Evolutionary conservation across 768 basidiomycete genomes (phyloP).

Genomic region (Nidula microcarpa): DNA sequence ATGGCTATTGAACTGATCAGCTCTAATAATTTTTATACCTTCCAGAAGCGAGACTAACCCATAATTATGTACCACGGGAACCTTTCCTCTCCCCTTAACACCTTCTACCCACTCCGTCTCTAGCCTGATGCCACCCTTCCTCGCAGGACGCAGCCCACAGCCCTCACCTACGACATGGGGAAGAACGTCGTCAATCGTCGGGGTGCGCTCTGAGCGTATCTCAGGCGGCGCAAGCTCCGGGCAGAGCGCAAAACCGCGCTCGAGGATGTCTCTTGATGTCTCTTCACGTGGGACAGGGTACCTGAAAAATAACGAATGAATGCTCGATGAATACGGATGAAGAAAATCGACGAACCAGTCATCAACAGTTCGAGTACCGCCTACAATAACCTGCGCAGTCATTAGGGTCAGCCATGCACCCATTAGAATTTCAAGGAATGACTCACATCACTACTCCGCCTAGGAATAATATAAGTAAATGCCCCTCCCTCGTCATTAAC

Average conservation of each 20-base stretch:
- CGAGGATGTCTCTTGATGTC: constrained; percentile 50
- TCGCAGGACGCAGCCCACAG: constrained; percentile 48
- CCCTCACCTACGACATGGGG: constrained; percentile 45
- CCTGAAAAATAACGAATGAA: constrained; percentile 13
- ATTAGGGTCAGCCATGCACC: too few species aligned
- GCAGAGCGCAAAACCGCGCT: constrained; percentile 38
- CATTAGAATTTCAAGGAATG: background rate
- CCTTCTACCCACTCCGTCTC: constrained; percentile 37
- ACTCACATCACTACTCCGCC: constrained; percentile 51
- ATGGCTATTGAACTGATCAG: background rate
- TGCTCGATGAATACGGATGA: too few species aligned
- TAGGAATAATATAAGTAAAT: constrained; percentile 64
- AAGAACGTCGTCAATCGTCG: constrained; percentile 44
- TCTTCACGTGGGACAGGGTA: constrained; percentile 53
- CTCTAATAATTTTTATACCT: background rate
- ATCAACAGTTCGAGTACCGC: constrained; percentile 53
- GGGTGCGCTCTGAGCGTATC: constrained; percentile 26
- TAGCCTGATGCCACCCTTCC: constrained; percentile 56
- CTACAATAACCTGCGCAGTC: constrained; percentile 44
- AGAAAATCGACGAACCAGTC: constrained; percentile 38
- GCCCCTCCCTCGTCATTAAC: constrained; percentile 28
- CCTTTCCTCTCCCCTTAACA: constrained; percentile 13
- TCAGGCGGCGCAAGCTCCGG: constrained; percentile 49
- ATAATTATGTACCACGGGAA: constrained; percentile 62
- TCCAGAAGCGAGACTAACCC: constrained; percentile 37